Conservation (phyloP, 164 flowering plant species). For the Cinnamomum chago region DNA sequence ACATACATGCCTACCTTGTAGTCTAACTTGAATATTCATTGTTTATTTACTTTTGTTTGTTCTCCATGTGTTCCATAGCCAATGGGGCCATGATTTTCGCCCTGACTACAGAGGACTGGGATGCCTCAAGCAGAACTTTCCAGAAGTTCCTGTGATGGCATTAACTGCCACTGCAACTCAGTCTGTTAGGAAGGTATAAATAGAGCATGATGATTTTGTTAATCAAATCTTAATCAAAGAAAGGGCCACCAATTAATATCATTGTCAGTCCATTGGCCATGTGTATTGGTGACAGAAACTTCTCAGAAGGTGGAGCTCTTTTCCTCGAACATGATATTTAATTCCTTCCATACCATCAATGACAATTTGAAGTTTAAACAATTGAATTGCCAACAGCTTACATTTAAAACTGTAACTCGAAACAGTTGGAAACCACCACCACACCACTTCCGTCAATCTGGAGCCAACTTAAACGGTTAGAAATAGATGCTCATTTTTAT, state of each 20-base stretch:
- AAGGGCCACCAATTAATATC: neutral
- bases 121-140: constrained; percentile 86
- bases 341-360: too few species aligned
- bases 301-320: too few species aligned
- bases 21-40: neutral
- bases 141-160: constrained; percentile 87
- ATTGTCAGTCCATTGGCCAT: neutral
- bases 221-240: neutral
- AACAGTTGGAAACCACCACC: too few species aligned
- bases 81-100: constrained; percentile 99
- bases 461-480: too few species aligned
- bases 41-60: neutral
- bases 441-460: too few species aligned
- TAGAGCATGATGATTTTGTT: neutral
- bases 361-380: too few species aligned
- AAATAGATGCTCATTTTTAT: too few species aligned
- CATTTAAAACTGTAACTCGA: too few species aligned
- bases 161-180: constrained; percentile 96
- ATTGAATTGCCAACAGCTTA: too few species aligned
- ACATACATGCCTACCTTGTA: neutral
- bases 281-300: too few species aligned
- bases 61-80: constrained; percentile 43
- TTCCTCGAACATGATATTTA: too few species aligned
- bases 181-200: constrained; percentile 72
- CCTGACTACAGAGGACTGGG: constrained; percentile 89